Percentiles rank a stretch among this genome's conserved stretches.
These are phyloP conservation scores for Russula earlei DNA, from an alignment of 768 basidiomycete species.

Conservation along the genomic window DNA sequence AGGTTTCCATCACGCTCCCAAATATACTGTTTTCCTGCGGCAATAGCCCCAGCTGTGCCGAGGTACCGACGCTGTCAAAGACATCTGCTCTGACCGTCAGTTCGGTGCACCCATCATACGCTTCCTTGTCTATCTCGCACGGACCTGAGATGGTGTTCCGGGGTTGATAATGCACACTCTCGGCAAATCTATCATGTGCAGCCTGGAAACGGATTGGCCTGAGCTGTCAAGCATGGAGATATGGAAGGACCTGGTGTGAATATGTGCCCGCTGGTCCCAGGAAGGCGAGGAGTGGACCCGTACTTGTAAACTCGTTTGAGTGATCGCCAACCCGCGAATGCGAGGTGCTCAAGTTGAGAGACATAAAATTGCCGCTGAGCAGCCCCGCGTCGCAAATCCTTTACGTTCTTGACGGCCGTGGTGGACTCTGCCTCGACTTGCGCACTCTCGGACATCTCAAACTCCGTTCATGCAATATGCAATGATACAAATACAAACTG, in stretches of 20 bases:
- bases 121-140: too few relatives aligned
- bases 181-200: constrained; percentile 38
- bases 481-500: background rate
- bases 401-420: too few relatives aligned
- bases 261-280: constrained; percentile 67
- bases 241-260: constrained; percentile 45
- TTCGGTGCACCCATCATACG: too few relatives aligned
- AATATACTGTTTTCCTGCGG: constrained; percentile 77
- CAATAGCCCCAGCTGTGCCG: constrained; percentile 48
- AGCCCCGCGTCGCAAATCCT: background rate
- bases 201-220: constrained; percentile 30
- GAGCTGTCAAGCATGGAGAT: background rate
- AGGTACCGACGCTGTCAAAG: constrained; percentile 40
- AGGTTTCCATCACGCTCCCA: constrained; percentile 67
- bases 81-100: constrained; percentile 39
- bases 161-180: constrained; percentile 32
- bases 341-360: background rate
- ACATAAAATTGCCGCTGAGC: background rate
- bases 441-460: too few relatives aligned
- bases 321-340: background rate
- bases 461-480: background rate
- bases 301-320: background rate
- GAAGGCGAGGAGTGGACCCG: constrained; percentile 35
- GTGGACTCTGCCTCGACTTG: too few relatives aligned
- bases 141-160: constrained; percentile 18